These are phyloP conservation scores for Candida sp. DNA, from an alignment of 1,139 yeast species.

Conservation along the genomic window DNA sequence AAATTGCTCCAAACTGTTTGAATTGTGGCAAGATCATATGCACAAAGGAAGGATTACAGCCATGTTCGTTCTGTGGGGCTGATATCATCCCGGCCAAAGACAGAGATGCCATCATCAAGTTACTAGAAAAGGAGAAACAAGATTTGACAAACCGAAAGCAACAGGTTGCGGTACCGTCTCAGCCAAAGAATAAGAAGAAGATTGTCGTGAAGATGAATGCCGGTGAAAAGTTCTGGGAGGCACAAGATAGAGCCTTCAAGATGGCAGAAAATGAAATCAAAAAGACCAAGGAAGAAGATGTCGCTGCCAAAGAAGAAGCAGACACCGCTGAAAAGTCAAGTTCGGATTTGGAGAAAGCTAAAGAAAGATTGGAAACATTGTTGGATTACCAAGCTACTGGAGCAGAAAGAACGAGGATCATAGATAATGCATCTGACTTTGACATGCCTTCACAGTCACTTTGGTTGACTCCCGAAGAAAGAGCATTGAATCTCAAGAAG, in stretches of 20 bases:
- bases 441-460: conserved; percentile 60
- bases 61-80: conserved; percentile 83
- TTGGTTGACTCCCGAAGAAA: conserved; percentile 92
- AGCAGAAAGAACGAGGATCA: conserved; percentile 88
- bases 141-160: conserved; percentile 12
- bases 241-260: conserved; percentile 68
- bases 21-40: conserved; percentile 96
- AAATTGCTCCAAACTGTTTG: conserved; percentile 90
- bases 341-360: conserved; percentile 68
- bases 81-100: conserved; percentile 68
- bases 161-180: conserved; percentile 19
- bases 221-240: conserved; percentile 68
- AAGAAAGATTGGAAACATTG: conserved; percentile 70
- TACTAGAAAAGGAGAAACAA: conserved; percentile 53
- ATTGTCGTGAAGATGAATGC: conserved; percentile 58
- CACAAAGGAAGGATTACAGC: conserved; percentile 85
- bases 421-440: conserved; percentile 93
- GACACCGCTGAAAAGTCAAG: conserved; percentile 35
- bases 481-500: conserved; percentile 79
- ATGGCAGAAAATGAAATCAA: conserved; percentile 46
- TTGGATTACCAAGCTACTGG: conserved; percentile 85
- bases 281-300: conserved; percentile 33
- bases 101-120: conserved; percentile 56
- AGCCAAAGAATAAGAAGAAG: conserved; percentile 28
- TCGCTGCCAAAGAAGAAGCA: conserved; percentile 37